Evolutionary conservation across 192 early-diverging fungal species (phyloP), one percentile per base, ranked within the genome.

Genomic region (Pecoramyces ruminantium): DNA sequence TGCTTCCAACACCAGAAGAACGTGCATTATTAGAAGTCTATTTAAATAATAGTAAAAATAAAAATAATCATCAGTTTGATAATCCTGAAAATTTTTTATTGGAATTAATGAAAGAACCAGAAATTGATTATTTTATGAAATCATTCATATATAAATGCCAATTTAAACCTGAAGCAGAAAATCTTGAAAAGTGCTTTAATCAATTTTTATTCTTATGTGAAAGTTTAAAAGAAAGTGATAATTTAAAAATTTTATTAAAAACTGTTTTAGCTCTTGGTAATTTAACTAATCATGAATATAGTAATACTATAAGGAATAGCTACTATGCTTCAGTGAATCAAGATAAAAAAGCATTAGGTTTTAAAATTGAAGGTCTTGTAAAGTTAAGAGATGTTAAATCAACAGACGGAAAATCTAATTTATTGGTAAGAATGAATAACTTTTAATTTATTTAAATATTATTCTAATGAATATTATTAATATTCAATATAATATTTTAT

Each of bases 301-400:
- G 83, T 16, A 83, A 78, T 28, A 82, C 84, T 25, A 81, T 81
- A 38, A 34, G 29, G n/a, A 29, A 30, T 29, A 83, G 82, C 17
- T 88, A 88, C 81, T 82, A 87, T 78, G 87, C 88, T 28, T 87
- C 87, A 87, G 88, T 88, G 88, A 87, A 88, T 34, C 86, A 87
- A 30, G 87, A 90, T 78, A 88, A 87, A 28, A 82, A 85, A 77
- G 86, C 88, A 17, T 81, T 90, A 77, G 90, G 88, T 13, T 87
- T 91, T 77, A 86, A 88, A 78, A 83, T 91, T 16, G 90, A 91
- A 38, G 88, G 86, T 11, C 79, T 91, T 29, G 88, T 85, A 77
- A 29, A 86, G 29, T 78, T 91, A 83, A 83, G 84, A 79, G 90
- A 91, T 80, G 87, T 91, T 21, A 91, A 91, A 82, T 86, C 84